Conservation (phyloP, 139 green algal genomes). For the Chlamydomonas sp. region DNA sequence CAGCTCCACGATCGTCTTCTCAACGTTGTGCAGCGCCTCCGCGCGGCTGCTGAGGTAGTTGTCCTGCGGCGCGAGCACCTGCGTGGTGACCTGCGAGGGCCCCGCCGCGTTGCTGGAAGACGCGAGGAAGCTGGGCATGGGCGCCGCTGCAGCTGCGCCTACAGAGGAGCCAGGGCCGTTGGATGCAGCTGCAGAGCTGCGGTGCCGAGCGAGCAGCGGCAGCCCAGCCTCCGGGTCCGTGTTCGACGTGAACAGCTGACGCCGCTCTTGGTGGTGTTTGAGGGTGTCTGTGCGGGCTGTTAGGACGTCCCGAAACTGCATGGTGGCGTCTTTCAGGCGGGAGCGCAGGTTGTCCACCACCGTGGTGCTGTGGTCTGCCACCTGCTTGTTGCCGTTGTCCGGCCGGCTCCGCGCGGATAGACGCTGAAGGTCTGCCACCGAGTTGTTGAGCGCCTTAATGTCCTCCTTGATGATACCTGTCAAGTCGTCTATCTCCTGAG, state of each 20-base stretch:
- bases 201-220: conserved; percentile 47
- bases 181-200: conserved; percentile 75
- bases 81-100: conserved; percentile 65
- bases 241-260: conserved; percentile 85
- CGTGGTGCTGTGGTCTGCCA: conserved; percentile 84
- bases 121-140: conserved; percentile 42
- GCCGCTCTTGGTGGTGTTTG: conserved; percentile 83
- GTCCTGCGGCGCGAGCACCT: conserved; percentile 51
- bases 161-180: neutral
- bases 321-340: conserved; percentile 86
- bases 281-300: conserved; percentile 91
- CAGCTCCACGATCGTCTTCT: conserved; percentile 97
- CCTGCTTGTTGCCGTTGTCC: conserved; percentile 81
- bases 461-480: conserved; percentile 93
- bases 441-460: conserved; percentile 85
- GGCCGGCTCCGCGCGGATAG: conserved; percentile 25
- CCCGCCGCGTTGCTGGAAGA: neutral
- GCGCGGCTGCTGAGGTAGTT: conserved; percentile 55
- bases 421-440: conserved; percentile 80
- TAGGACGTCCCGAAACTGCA: conserved; percentile 66
- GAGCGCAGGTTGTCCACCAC: conserved; percentile 83
- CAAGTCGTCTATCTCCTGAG: conserved; percentile 93
- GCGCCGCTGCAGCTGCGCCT: neutral
- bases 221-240: conserved; percentile 46
- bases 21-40: conserved; percentile 94